Conservation (phyloP, 257 asterid species). For the Solanum lycopersicoides region DNA sequence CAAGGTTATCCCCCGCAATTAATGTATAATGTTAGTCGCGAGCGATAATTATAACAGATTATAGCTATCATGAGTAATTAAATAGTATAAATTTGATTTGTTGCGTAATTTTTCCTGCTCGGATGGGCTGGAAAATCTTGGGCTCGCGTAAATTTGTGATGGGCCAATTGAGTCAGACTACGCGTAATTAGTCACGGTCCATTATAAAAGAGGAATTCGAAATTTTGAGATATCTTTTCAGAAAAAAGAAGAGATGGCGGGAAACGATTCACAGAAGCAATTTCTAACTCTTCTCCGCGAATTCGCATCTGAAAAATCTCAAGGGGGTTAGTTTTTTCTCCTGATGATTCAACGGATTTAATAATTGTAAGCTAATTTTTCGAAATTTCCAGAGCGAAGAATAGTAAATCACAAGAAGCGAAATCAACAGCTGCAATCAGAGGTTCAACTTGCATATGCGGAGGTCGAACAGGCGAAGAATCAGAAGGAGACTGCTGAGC, state of each 20-base stretch:
- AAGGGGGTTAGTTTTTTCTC: constrained; percentile 41
- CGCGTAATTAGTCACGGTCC: background rate
- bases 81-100: too few species aligned
- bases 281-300: constrained; percentile 61
- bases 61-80: too few species aligned
- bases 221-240: background rate
- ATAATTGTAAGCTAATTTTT: background rate
- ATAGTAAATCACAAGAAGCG: constrained; percentile 46
- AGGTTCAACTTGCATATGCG: constrained; percentile 31
- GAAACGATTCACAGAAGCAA: constrained; percentile 56
- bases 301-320: constrained; percentile 53
- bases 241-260: constrained; percentile 54
- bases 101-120: background rate
- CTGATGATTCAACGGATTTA: background rate
- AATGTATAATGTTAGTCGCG: too few species aligned
- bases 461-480: constrained; percentile 49
- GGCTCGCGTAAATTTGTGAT: background rate
- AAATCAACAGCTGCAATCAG: constrained; percentile 45
- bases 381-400: constrained; percentile 33
- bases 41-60: too few species aligned
- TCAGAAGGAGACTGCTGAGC: constrained; percentile 51
- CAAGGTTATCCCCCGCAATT: too few species aligned
- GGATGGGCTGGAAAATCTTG: background rate
- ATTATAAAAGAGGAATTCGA: background rate
- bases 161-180: background rate